These are phyloP conservation scores for Wakefieldia striispora DNA, from an alignment of 768 basidiomycete species.

Conservation along the genomic window DNA sequence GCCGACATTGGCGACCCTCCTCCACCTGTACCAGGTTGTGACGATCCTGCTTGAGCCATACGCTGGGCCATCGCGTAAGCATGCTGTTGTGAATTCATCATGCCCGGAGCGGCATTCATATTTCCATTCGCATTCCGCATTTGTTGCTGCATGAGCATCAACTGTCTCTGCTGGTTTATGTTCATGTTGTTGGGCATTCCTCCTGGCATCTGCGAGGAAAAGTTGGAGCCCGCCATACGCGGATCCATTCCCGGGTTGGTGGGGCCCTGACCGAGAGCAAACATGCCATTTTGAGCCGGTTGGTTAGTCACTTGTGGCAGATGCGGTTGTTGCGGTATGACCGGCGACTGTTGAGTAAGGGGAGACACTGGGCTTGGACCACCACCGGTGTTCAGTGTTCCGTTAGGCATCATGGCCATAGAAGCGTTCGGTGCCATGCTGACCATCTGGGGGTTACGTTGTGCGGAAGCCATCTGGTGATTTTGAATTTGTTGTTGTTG, in stretches of 20 bases:
- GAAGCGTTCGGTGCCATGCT: conserved; percentile 29
- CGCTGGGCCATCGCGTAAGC: conserved; percentile 42
- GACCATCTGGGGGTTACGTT: conserved; percentile 31
- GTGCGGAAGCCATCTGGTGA: conserved; percentile 17
- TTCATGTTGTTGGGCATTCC: conserved; percentile 29
- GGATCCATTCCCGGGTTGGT: conserved; percentile 29
- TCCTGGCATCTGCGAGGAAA: conserved; percentile 28
- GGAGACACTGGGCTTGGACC: conserved; percentile 32
- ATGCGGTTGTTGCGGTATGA: conserved; percentile 28
- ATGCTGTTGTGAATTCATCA: conserved; percentile 35
- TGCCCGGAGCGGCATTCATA: conserved; percentile 23
- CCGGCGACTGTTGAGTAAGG: conserved; percentile 27
- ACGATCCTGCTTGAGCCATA: conserved; percentile 41
- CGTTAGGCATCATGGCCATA: conserved; percentile 26
- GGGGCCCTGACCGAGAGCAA: conserved; percentile 26
- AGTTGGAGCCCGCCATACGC: conserved; percentile 29
- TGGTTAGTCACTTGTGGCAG: conserved; percentile 27
- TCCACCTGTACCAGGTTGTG: conserved; percentile 23
- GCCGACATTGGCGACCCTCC: conserved; percentile 44
- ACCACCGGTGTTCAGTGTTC: conserved; percentile 19
- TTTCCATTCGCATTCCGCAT: conserved; percentile 28
- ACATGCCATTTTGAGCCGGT: conserved; percentile 33
- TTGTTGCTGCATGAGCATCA: conserved; percentile 41
- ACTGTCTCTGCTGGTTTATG: conserved; percentile 44
- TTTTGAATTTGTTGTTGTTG: conserved; percentile 33